phyloP scores from a whole-genome alignment of 2,329 filamentous ascomycete genomes.

The Dactylellina leptospora region DNA sequence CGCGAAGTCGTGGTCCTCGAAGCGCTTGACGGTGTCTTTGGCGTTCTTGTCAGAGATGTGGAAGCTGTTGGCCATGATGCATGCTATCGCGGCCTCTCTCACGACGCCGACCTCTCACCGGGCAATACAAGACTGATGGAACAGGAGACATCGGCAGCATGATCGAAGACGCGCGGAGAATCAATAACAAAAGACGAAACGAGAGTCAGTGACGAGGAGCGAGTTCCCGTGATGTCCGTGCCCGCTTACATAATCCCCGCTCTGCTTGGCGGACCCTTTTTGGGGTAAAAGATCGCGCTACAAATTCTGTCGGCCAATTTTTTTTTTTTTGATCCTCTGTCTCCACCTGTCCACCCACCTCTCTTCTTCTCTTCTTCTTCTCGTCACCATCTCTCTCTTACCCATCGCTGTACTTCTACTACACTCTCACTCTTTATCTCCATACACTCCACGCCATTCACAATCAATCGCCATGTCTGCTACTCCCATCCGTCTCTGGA shows the following conservation, averaged over 20 bases:
- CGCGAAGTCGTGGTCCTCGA: constrained; percentile 54
- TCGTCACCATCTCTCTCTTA: constrained; percentile 52
- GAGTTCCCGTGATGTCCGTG: constrained; percentile 48
- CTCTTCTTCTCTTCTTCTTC: constrained; percentile 30
- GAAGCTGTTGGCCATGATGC: constrained; percentile 53
- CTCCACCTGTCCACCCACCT: constrained; percentile 49
- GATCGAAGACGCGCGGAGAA: too few species aligned
- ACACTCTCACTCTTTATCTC: constrained; percentile 31
- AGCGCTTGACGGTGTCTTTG: constrained; percentile 53
- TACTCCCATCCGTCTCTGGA: constrained; percentile 80
- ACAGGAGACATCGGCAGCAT: neutral
- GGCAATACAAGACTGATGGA: too few species aligned
- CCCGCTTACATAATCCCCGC: constrained; percentile 28
- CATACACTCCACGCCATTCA: constrained; percentile 54
- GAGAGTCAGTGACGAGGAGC: neutral
- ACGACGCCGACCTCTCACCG: too few species aligned
- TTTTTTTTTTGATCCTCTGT: constrained; percentile 56
- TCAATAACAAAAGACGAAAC: neutral
- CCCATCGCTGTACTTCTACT: constrained; percentile 35
- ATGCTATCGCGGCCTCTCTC: neutral
- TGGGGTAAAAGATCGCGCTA: constrained; percentile 2
- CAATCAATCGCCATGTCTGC: constrained; percentile 54
- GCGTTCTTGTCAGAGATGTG: constrained; percentile 54
- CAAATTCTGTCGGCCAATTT: constrained; percentile 30
- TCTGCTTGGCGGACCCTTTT: constrained; percentile 7